Percentiles rank a stretch among this genome's conserved stretches.
Evolutionary conservation across 2,329 filamentous ascomycete species (phyloP).

Genomic region (Cordyceps cicadae): DNA sequence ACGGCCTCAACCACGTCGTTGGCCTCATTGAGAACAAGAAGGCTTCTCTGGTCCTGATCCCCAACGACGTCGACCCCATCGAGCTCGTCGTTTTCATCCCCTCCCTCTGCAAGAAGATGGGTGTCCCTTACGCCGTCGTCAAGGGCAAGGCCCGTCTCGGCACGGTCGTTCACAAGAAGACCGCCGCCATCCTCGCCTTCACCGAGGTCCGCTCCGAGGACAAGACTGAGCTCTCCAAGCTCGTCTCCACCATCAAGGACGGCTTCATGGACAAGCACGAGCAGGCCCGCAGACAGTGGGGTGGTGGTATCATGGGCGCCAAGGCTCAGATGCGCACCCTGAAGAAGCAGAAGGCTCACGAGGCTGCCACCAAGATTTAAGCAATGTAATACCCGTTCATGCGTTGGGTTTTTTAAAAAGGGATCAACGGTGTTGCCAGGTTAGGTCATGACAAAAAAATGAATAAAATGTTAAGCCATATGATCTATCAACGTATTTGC

Average conservation of each 20-base stretch:
- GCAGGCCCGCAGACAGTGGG: constrained; percentile 86
- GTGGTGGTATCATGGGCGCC: constrained; percentile 97
- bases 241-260: constrained; percentile 93
- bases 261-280: constrained; percentile 96
- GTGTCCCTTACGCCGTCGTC: constrained; percentile 96
- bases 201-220: constrained; percentile 97
- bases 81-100: constrained; percentile 99
- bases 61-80: constrained; percentile 99
- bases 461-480: constrained; percentile 30
- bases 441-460: constrained; percentile 33
- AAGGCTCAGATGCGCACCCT: constrained; percentile 73
- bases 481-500: not conserved
- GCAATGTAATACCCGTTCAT: constrained; percentile 29
- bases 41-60: constrained; percentile 93
- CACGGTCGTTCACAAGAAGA: constrained; percentile 99
- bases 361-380: constrained; percentile 97
- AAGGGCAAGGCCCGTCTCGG: constrained; percentile 99
- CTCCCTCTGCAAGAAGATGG: constrained; percentile 99
- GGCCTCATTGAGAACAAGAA: constrained; percentile 99
- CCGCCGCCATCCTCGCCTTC: constrained; percentile 87
- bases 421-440: constrained; percentile 32
- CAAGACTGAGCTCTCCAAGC: constrained; percentile 96
- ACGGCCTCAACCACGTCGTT: constrained; percentile 99
- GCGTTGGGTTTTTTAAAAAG: constrained; percentile 28
- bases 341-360: constrained; percentile 93